Evolutionary conservation across 306 rosid species (phyloP), one percentile per base, ranked within the genome.

Genomic region (Cicer judaicum): DNA sequence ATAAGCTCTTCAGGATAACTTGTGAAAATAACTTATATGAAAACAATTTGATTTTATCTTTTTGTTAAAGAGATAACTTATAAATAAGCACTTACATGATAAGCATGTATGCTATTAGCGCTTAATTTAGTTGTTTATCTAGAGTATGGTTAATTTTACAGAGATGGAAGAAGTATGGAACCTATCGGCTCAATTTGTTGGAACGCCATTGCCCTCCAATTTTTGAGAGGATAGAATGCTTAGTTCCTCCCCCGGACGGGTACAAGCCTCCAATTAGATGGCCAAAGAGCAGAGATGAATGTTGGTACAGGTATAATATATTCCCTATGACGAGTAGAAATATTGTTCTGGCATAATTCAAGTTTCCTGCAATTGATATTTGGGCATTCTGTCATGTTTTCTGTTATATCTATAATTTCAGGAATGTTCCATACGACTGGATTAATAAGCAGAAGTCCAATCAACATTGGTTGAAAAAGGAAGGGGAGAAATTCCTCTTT

Each of bases 381-480:
- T 44, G 40, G 16, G 10, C 7, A 47, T 57, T 52, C 19, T 50
- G 24, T 41, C 60, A 55, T 49, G 74, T 36, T 73, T 79, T 43
- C 39, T 53, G 54, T 8, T 78, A 12, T 72, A 60, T 48, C 36
- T 29, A 64, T 78, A 43, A 61, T 78, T 82, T 62, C 88, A 94
- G 99, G 92, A 95, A 95, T 75, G 99, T 95, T 68, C 99, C 99
- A 6, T 92, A 90, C 82, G 83, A 95, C 77, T 95, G 99, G 99
- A 95, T 95, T 68, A 92, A 92, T 84, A 89, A 87, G 78, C 91
- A 92, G 87, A 95, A 95, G 79, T 95, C 99, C 29, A 92, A 95
- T 85, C 99, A 95, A 72, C 87, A 92, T 76, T 95, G 99, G 99
- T 84, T 95, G 73, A 87, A 74, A 83, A 95, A 95, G 86, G 97